Evolutionary conservation across 2,329 filamentous ascomycete genomes (phyloP), one percentile per base, ranked within the genome.

Genomic region (Ascochyta viciae-villosae): DNA sequence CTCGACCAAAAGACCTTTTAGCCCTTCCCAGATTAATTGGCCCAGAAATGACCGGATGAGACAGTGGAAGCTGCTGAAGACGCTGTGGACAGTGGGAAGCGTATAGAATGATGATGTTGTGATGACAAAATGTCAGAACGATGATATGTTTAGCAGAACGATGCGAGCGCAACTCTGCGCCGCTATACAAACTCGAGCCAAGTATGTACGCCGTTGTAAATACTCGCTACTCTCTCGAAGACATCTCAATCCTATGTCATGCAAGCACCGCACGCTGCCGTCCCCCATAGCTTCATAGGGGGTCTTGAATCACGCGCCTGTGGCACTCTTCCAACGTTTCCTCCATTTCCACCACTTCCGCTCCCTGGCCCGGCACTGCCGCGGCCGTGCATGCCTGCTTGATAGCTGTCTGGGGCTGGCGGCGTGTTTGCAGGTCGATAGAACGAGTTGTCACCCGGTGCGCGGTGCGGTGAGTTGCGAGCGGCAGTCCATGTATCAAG

Each of bases 401-500:
- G 73, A 50, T 74, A 75, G 39, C 65, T 69, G 19, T 58, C 68
- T 1, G 59, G 63, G 37, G 60, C 50, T 0, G 66, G 65, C 3
- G 59, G 29, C 6, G 54, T 47, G 31, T 47, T 52, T 13, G 63
- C 64, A 27, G 72, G 71, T 2, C 72, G 67, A 47, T 63, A 61
- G 54, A 65, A 67, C 13, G 62, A 52, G 44, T 57, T 65, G 19
- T 49, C 50, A 27, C 58, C 39, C 3, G 70, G 65, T 10, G 64
- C 64, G 52, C 73, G 68, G 57, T 70, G 69, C 0, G 73, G 69
- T 1, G 73, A 75, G 39, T 55, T 58, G 35, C 66, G 68, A 8
- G 74, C 74, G 10, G 74, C 72, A 45, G 70, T 60, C 67, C 70
- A 74, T 45, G 72, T 65, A 51, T 76, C 74, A 50, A 75, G 55